Base-by-base conservation (phyloP, 768 basidiomycete genomes). In the Gymnopilus dilepis region DNA sequence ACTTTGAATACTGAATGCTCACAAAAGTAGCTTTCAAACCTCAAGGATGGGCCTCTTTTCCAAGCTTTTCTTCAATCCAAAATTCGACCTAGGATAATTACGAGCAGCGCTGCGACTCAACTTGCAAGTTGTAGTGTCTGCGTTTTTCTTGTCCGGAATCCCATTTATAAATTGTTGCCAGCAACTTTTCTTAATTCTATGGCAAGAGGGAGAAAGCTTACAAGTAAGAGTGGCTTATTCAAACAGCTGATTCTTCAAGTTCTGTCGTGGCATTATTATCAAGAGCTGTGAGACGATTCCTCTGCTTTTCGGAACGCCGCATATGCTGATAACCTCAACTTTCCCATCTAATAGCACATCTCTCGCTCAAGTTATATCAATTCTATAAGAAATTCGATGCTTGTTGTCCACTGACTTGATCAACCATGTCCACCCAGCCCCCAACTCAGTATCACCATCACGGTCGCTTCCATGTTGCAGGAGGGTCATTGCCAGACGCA, bases 401-500 rank as follows among this genome's bases (percentile, higher is more conserved):
- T 41, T 26, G 19, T 45, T 24, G 31, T 34, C 37, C 26, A 22
- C 30, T 12, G 17, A 5, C 7, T 22, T 43, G 21, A 15, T 9
- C 19, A 43, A 53, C 4, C 40, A 63, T 63, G 62, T 54, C 56
- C 48, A 22, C 45, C 33, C 57, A 66, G 50, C 58, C 70, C 38
- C 58, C 73, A 15, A 80, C 78, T 4, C 75, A 81, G 65, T 82
- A 79, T 67, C 78, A 84, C 61, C 81, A 80, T 60, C 86, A 87
- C 63, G 85, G 85, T 15, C 80, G 84, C 30, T 82, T 86, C 67
- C 73, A 68, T 21, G 78, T 86, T 8, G 70, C 78, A 51, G 85
- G 86, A 1, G 86, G 86, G 19, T 70, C 82, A 5, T 69, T 87
- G 13, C 84, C 86, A 12, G 78, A 85, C 56, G 86, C 85, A 7